These are phyloP conservation scores for Cardamine chenopodiifolia DNA, from an alignment of 345 rosid genomes.

Conservation along the genomic window DNA sequence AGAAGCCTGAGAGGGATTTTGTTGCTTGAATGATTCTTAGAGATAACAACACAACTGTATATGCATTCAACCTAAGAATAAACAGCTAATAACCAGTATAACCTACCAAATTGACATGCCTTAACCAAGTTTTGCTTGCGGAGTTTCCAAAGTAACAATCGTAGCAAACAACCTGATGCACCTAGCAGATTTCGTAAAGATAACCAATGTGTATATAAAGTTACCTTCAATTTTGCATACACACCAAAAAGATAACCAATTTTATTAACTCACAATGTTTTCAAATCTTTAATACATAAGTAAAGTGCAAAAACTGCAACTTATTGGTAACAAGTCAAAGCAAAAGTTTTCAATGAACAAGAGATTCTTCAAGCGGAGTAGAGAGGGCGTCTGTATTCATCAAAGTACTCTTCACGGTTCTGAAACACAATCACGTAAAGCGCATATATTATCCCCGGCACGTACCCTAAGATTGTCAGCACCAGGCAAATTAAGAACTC, in stretches of 20 bases:
- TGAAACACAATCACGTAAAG: constrained; percentile 80
- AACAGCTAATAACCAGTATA: neutral
- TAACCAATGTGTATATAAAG: too few relatives aligned
- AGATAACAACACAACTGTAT: constrained; percentile 1
- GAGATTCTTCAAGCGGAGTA: constrained; percentile 38
- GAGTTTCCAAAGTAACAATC: neutral
- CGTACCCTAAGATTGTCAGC: constrained; percentile 78
- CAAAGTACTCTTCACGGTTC: constrained; percentile 79
- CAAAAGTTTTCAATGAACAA: neutral
- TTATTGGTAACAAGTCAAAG: constrained; percentile 23
- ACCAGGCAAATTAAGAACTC: constrained; percentile 83
- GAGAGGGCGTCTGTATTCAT: constrained; percentile 89
- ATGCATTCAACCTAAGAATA: neutral
- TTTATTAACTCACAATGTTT: neutral
- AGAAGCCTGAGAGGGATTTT: neutral
- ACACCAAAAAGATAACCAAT: neutral
- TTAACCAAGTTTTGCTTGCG: too few relatives aligned
- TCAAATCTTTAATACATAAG: neutral
- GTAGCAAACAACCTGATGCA: neutral
- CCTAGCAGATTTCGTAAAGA: too few relatives aligned
- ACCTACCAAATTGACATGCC: neutral
- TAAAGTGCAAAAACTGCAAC: constrained; percentile 13
- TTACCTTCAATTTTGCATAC: neutral
- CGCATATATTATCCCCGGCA: constrained; percentile 95
- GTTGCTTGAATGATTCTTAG: neutral